Conservation (phyloP, 2,329 filamentous ascomycete genomes). For the Pyricularia sp. region DNA sequence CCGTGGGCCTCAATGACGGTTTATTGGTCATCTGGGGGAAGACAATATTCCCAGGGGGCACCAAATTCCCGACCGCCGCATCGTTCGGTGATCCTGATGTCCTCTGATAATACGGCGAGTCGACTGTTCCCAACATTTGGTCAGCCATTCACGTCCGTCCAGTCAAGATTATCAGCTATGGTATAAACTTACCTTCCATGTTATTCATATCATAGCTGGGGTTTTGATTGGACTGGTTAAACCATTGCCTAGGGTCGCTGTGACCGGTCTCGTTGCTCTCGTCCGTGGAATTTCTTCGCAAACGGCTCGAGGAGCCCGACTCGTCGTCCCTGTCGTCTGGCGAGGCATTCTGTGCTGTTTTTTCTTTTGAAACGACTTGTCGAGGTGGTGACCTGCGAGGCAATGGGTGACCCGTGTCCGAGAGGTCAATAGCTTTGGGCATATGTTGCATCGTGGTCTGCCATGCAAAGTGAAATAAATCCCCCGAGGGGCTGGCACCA, state of each 20-base stretch:
- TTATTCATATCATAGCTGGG: conserved; percentile 29
- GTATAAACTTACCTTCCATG: conserved; percentile 33
- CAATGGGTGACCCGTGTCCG: conserved; percentile 27
- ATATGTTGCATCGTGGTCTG: background rate
- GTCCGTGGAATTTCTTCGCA: conserved; percentile 33
- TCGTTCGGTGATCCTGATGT: conserved; percentile 43
- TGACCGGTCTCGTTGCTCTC: conserved; percentile 38
- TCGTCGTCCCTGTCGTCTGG: conserved; percentile 4
- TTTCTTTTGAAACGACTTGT: background rate
- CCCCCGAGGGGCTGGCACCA: background rate
- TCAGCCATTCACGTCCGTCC: background rate
- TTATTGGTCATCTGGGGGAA: conserved; percentile 2
- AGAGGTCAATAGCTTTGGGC: conserved; percentile 1
- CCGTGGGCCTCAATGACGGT: conserved; percentile 18
- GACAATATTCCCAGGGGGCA: background rate
- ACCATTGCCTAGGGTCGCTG: conserved; percentile 45
- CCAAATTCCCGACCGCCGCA: conserved; percentile 15
- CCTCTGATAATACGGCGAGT: conserved; percentile 47
- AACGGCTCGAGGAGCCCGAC: conserved; percentile 11
- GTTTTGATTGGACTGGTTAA: conserved; percentile 43
- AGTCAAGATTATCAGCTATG: background rate
- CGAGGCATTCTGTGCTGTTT: background rate
- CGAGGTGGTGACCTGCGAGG: conserved; percentile 20
- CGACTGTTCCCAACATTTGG: conserved; percentile 22
- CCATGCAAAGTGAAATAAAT: background rate